These are phyloP conservation scores for Ambrosia trifida DNA, from an alignment of 129 eudicot species.

Conservation along the genomic window DNA sequence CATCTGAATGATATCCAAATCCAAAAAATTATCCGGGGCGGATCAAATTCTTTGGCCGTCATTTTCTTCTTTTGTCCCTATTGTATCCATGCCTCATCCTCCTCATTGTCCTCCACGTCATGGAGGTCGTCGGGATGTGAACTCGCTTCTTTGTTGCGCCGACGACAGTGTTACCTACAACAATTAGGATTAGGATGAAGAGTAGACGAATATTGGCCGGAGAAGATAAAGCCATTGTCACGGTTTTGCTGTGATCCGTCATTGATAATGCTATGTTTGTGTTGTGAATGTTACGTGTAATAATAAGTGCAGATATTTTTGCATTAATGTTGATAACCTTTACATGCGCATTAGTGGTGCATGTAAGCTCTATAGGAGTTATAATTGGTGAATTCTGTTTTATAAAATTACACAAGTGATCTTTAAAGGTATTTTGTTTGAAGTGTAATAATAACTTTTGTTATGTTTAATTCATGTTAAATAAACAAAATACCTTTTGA, in stretches of 20 bases:
- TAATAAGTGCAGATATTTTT: neutral
- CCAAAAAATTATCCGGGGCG: slow-evolving; percentile 67
- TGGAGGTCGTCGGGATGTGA: slow-evolving; percentile 82
- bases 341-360: slow-evolving; percentile 17
- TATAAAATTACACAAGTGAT: neutral
- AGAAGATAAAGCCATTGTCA: slow-evolving; percentile 2
- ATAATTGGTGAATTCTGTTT: neutral
- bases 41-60: slow-evolving; percentile 49
- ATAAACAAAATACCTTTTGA: too few species aligned
- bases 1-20: slow-evolving; percentile 44
- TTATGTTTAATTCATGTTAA: too few species aligned
- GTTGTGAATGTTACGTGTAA: slow-evolving; percentile 12
- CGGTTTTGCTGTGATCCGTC: slow-evolving; percentile 23
- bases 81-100: slow-evolving; percentile 77
- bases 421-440: too few species aligned
- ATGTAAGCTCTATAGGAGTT: neutral
- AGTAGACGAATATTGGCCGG: slow-evolving; percentile 13
- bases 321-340: neutral
- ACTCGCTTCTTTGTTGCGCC: slow-evolving; percentile 49
- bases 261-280: too few species aligned
- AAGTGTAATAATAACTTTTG: too few species aligned
- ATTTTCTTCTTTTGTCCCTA: slow-evolving; percentile 72
- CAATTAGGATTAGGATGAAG: slow-evolving; percentile 38
- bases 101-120: slow-evolving; percentile 89
- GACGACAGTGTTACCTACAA: slow-evolving; percentile 17